Evolutionary conservation across 164 flowering plant genomes (phyloP).

Genomic region (Chloranthus sessilifolius): DNA sequence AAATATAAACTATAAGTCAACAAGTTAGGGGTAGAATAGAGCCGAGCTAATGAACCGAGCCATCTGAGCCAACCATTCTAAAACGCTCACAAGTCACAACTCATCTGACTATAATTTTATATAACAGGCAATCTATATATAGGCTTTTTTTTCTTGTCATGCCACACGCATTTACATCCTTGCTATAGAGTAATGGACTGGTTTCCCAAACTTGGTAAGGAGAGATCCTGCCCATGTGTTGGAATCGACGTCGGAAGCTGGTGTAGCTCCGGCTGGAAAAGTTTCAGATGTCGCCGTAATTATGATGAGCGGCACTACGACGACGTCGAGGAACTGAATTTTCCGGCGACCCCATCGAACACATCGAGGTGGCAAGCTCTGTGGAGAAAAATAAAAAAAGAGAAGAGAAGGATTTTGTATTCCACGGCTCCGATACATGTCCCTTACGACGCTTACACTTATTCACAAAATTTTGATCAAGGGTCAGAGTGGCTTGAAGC

Average conservation of each 20-base stretch:
- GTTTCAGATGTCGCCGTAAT: conserved; percentile 13
- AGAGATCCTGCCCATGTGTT: conserved; percentile 6
- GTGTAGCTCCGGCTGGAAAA: conserved; percentile 24
- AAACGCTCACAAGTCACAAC: neutral
- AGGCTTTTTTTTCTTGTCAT: too few species aligned
- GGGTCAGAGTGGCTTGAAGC: conserved; percentile 41
- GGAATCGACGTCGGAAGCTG: conserved; percentile 29
- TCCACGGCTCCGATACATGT: conserved; percentile 12
- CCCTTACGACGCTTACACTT: conserved; percentile 40
- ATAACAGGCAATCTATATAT: neutral
- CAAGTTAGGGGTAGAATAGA: neutral
- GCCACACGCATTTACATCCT: neutral
- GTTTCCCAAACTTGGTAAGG: conserved; percentile 10
- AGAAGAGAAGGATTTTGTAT: conserved; percentile 29
- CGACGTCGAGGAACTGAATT: conserved; percentile 10
- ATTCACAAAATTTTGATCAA: conserved; percentile 60
- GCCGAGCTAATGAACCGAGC: neutral
- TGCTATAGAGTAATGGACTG: conserved; percentile 10
- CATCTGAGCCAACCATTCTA: neutral
- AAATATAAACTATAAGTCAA: neutral
- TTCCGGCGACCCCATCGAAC: conserved; percentile 2
- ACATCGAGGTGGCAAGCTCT: conserved; percentile 36
- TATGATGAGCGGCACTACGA: neutral
- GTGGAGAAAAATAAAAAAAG: conserved; percentile 43
- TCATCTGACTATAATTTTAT: neutral